A percentile compares a stretch with the other conserved stretches of the same genome.
Evolutionary conservation across 257 asterid species (phyloP).

Genomic region (Verbascum thapsus): DNA sequence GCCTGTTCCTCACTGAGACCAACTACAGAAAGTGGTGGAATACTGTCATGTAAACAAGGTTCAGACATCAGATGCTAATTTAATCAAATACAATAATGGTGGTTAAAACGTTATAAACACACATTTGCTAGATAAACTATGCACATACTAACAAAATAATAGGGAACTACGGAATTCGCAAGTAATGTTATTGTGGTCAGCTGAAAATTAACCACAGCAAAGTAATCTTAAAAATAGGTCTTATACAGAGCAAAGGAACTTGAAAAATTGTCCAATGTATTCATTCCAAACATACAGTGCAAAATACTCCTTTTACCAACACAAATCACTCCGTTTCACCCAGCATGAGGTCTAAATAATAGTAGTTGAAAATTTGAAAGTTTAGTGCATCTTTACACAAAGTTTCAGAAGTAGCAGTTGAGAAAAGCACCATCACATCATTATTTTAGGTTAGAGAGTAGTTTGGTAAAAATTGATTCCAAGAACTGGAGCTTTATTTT

Average conservation of each 20-base stretch:
- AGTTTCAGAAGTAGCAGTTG: neutral
- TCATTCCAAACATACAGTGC: no score
- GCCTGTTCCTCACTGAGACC: conserved; percentile 93
- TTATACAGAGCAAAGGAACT: neutral
- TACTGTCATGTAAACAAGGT: conserved; percentile 57
- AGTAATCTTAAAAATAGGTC: neutral
- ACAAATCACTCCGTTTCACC: neutral
- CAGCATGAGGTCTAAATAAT: neutral
- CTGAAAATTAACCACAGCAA: neutral
- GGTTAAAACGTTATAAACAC: neutral
- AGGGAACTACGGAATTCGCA: conserved; percentile 2
- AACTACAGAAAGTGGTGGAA: conserved; percentile 93
- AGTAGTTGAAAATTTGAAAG: neutral
- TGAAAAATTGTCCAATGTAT: neutral
- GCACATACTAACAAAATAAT: conserved; percentile 9
- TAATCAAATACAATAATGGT: neutral
- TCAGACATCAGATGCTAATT: conserved; percentile 7
- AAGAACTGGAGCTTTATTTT: no score
- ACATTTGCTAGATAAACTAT: neutral
- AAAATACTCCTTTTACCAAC: neutral
- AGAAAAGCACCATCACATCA: neutral
- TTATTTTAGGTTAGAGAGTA: no score
- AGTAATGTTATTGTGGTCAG: neutral
- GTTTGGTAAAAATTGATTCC: no score
- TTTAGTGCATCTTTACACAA: neutral